Evolutionary conservation across 192 early-diverging fungal genomes (phyloP).

Genomic region (Gigaspora rosea): DNA sequence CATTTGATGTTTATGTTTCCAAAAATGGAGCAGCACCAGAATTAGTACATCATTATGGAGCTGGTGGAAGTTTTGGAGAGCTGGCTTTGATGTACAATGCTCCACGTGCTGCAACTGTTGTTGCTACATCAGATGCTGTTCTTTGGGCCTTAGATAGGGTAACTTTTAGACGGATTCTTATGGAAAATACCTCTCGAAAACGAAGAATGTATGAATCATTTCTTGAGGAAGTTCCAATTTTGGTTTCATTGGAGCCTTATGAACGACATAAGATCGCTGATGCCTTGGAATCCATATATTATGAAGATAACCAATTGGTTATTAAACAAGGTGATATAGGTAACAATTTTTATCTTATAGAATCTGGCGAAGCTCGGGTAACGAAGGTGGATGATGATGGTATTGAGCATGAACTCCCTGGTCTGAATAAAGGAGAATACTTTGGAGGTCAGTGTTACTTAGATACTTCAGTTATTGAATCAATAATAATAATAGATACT

Average conservation of each 20-base stretch:
- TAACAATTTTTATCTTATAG: slow-evolving; percentile 94
- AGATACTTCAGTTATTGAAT: slow-evolving; percentile 23
- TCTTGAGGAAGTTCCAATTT: slow-evolving; percentile 87
- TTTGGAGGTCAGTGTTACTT: slow-evolving; percentile 80
- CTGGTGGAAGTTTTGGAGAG: slow-evolving; percentile 95
- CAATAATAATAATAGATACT: not conserved
- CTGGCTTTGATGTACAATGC: slow-evolving; percentile 99
- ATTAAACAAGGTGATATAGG: slow-evolving; percentile 93
- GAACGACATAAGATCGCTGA: slow-evolving; percentile 99
- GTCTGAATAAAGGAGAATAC: slow-evolving; percentile 83
- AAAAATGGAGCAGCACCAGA: slow-evolving; percentile 63
- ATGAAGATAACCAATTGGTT: slow-evolving; percentile 79
- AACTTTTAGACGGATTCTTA: slow-evolving; percentile 94
- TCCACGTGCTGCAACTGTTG: slow-evolving; percentile 94
- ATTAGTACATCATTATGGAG: slow-evolving; percentile 78
- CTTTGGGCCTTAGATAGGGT: slow-evolving; percentile 98
- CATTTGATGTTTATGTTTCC: slow-evolving; percentile 87
- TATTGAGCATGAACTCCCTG: slow-evolving; percentile 70
- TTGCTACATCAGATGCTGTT: slow-evolving; percentile 77
- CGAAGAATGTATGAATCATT: slow-evolving; percentile 96
- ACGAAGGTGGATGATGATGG: slow-evolving; percentile 80
- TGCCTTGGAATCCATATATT: slow-evolving; percentile 91
- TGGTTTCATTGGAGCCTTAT: slow-evolving; percentile 90
- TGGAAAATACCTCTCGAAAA: slow-evolving; percentile 97
- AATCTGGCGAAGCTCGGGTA: slow-evolving; percentile 84